phyloP scores from a whole-genome alignment of 768 basidiomycete species.

The Phylloporus scabripes region DNA sequence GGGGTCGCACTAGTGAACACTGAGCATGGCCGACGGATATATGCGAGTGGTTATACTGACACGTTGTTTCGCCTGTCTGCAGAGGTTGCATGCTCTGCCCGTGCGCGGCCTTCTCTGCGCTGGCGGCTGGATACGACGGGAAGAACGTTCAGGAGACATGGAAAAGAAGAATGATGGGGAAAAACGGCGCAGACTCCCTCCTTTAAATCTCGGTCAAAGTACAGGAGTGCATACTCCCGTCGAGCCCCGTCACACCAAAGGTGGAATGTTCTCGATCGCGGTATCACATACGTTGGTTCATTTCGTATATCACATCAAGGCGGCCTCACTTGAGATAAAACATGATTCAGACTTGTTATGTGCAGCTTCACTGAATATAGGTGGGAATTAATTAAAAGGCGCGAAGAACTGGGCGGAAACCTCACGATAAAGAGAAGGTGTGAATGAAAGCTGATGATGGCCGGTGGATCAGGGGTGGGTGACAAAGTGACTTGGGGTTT shows the following conservation, averaged over 20 bases:
- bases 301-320: slow-evolving; percentile 8
- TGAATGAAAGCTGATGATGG: slow-evolving; percentile 25
- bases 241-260: slow-evolving; percentile 7
- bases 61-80: slow-evolving; percentile 16
- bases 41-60: slow-evolving; percentile 10
- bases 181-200: not conserved
- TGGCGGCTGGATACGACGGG: slow-evolving; percentile 5
- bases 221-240: slow-evolving; percentile 9
- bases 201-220: slow-evolving; percentile 18
- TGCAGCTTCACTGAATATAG: slow-evolving; percentile 12
- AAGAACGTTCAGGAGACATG: slow-evolving; percentile 12
- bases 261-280: slow-evolving; percentile 5
- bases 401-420: slow-evolving; percentile 22
- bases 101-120: slow-evolving; percentile 12
- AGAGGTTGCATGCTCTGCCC: slow-evolving; percentile 14
- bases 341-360: slow-evolving; percentile 6
- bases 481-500: slow-evolving; percentile 15
- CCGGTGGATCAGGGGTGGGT: slow-evolving; percentile 28
- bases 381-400: slow-evolving; percentile 26
- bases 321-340: slow-evolving; percentile 13
- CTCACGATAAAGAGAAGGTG: slow-evolving; percentile 28
- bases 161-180: slow-evolving; percentile 8
- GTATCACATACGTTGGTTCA: slow-evolving; percentile 16
- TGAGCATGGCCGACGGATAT: slow-evolving; percentile 1
- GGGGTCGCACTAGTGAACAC: slow-evolving; percentile 15